Evolutionary conservation across 345 rosid genomes (phyloP).

Genomic region (Rhodamnia rubescens): DNA sequence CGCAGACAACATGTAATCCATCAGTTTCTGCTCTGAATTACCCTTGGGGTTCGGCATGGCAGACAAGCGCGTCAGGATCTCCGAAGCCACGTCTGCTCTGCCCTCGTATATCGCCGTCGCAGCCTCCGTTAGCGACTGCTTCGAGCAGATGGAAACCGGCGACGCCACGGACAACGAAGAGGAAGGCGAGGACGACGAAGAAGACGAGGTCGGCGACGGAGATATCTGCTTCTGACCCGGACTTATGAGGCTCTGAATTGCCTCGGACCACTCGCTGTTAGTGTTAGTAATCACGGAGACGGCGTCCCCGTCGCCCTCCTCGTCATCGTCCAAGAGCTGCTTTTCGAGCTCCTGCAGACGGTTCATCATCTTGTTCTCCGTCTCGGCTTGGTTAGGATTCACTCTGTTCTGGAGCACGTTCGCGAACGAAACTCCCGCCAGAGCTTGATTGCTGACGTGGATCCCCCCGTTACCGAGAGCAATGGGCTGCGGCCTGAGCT

Average conservation of each 20-base stretch:
- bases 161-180: slow-evolving; percentile 57
- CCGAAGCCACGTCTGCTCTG: slow-evolving; percentile 38
- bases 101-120: slow-evolving; percentile 79
- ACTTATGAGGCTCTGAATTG: slow-evolving; percentile 49
- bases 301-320: slow-evolving; percentile 49
- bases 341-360: slow-evolving; percentile 74
- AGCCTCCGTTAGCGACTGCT: slow-evolving; percentile 51
- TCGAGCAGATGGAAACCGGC: slow-evolving; percentile 35
- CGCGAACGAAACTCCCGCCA: slow-evolving; percentile 14
- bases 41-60: slow-evolving; percentile 38
- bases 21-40: slow-evolving; percentile 62
- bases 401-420: slow-evolving; percentile 24
- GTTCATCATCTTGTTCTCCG: slow-evolving; percentile 66
- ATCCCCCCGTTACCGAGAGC: neutral
- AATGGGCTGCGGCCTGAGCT: slow-evolving; percentile 15
- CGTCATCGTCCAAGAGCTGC: slow-evolving; percentile 62
- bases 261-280: slow-evolving; percentile 75
- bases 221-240: slow-evolving; percentile 29
- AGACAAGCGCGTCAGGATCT: slow-evolving; percentile 52
- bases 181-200: slow-evolving; percentile 62
- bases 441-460: neutral
- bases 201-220: slow-evolving; percentile 54
- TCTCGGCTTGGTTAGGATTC: slow-evolving; percentile 12
- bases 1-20: slow-evolving; percentile 50
- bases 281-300: slow-evolving; percentile 63